These are phyloP conservation scores for Eucalyptus pauciflora DNA, from an alignment of 345 rosid genomes.

Conservation along the genomic window DNA sequence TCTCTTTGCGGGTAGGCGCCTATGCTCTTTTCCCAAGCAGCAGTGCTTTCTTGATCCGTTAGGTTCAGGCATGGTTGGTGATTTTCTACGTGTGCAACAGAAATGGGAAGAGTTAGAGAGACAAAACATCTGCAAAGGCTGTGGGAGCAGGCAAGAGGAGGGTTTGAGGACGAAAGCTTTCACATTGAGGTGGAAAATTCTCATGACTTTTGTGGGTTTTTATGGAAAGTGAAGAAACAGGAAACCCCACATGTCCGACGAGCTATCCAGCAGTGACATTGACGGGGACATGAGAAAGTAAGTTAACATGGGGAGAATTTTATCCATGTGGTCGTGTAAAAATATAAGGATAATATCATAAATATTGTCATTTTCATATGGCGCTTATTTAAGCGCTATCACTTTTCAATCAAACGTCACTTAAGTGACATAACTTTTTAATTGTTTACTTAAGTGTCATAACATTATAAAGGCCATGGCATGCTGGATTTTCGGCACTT, in stretches of 20 bases:
- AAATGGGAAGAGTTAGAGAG: neutral
- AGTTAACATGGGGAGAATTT: neutral
- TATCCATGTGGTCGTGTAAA: neutral
- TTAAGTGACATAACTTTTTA: neutral
- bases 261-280: neutral
- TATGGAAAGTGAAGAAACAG: neutral
- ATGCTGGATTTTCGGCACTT: neutral
- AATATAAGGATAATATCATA: neutral
- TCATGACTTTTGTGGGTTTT: neutral
- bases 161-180: neutral
- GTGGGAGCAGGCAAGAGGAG: neutral
- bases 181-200: neutral
- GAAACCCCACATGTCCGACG: neutral
- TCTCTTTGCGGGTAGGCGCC: neutral
- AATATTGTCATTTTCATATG: fast-evolving
- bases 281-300: neutral
- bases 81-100: neutral
- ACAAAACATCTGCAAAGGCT: neutral
- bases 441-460: fast-evolving
- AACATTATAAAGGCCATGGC: neutral
- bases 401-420: neutral
- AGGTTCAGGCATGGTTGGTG: neutral
- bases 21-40: neutral
- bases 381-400: fast-evolving
- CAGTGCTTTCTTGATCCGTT: neutral